Evolutionary conservation across 768 basidiomycete genomes (phyloP), one percentile per base, ranked within the genome.

Genomic region (Rhizopogon vulgaris): DNA sequence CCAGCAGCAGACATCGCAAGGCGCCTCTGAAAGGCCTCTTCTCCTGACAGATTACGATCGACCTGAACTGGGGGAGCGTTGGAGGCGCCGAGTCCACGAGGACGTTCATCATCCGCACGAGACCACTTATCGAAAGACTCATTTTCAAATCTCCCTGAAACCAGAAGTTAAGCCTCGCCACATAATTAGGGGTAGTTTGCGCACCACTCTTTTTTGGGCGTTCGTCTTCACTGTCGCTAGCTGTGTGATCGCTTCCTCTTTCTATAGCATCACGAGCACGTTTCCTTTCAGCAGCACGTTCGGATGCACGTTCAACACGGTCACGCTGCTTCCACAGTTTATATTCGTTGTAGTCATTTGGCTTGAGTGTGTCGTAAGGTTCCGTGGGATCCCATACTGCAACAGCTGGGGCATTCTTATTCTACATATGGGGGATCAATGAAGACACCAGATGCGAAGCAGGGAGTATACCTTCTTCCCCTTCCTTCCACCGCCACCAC

Each of bases 261-360:
- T 57, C 76, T 62, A 52, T 73, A 68, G 71, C 78, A 32, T 76
- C 72, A 52, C 83, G 74, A 25, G 70, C 71, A 38, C 83, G 74
- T 58, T 86, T 85, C 36, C 76, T 69, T 63, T 87, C 82, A 10
- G 76, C 75, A n/a, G 78, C 63, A 32, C 83, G 77, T 56, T 85
- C 81, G 14, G 67, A 60, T n/a, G 85, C 77, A 39, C 81, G 72
- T 57, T 91, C 86, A 43, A 87, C 87, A 38, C 80, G 80, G 24
- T 90, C 86, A 52, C 82, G 82, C 56, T 82, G 80, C 57, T 85
- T 85, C 83, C 84, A 92, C 10, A 81, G 59, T 61, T 91, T 93
- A 74, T 84, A 93, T 59, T 93, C 91, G 58, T 85, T 84, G 69
- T 93, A 92, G 58, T 94, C 91, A 54, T 93, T 93, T 2, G 91